Evolutionary conservation across 306 rosid species (phyloP).

Genomic region (Lathyrus oleraceus): DNA sequence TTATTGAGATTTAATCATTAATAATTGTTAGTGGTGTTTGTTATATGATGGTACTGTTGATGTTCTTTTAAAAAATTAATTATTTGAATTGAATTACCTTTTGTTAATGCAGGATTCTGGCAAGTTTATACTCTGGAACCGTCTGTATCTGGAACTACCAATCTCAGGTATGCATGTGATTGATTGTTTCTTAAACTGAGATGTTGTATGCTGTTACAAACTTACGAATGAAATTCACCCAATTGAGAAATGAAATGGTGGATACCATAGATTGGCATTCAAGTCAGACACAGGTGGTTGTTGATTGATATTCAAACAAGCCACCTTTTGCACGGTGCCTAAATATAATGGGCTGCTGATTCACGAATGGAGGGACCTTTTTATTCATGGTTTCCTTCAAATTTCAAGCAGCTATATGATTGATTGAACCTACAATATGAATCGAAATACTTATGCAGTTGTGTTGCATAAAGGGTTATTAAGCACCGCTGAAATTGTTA

Average conservation of each 20-base stretch:
- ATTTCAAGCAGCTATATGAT: constrained; percentile 24
- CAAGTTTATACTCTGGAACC: constrained; percentile 94
- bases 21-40: constrained; percentile 14
- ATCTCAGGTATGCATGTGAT: constrained; percentile 81
- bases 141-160: constrained; percentile 98
- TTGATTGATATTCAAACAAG: constrained; percentile 51
- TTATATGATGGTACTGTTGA: constrained; percentile 19
- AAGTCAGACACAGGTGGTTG: constrained; percentile 87
- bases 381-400: constrained; percentile 28
- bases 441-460: not conserved
- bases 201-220: constrained; percentile 2
- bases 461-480: not conserved
- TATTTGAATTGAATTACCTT: constrained; percentile 19
- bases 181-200: constrained; percentile 7
- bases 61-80: not conserved
- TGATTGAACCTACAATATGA: constrained; percentile 22
- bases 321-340: constrained; percentile 58
- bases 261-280: constrained; percentile 38
- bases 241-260: constrained; percentile 27
- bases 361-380: constrained; percentile 31
- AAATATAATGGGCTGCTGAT: constrained; percentile 32
- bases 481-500: constrained; percentile 11
- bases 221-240: not conserved
- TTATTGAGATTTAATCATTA: constrained; percentile 1
- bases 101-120: constrained; percentile 74